Conservation (phyloP, 2,329 filamentous ascomycete species). For the Tolypocladium ophioglossoides region DNA sequence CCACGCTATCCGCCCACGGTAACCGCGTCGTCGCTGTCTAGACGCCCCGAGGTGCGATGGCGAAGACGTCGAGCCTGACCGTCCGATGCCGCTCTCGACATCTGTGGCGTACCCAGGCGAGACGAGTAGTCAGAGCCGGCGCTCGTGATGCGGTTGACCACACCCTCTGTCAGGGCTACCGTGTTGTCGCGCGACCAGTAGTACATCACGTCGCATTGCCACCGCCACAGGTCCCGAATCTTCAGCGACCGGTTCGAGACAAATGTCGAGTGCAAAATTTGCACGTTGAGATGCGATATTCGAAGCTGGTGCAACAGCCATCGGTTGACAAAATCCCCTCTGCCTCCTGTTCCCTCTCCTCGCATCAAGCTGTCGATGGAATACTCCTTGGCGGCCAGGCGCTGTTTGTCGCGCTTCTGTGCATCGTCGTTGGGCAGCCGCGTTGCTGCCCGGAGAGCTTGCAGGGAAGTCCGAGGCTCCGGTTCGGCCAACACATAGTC, state of each 20-base stretch:
- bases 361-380: conserved; percentile 32
- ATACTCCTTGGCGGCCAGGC: conserved; percentile 35
- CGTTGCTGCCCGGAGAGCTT: conserved; percentile 28
- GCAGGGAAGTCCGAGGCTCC: conserved; percentile 28
- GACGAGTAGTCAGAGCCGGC: conserved; percentile 14
- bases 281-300: conserved; percentile 32
- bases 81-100: conserved; percentile 18
- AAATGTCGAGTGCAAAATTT: conserved; percentile 28
- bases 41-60: neutral
- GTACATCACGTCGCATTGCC: conserved; percentile 26
- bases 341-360: conserved; percentile 24
- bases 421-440: conserved; percentile 25
- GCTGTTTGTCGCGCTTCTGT: conserved; percentile 21
- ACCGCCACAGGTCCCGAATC: conserved; percentile 22
- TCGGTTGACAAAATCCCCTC: conserved; percentile 34
- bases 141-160: conserved; percentile 9
- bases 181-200: conserved; percentile 25
- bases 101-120: conserved; percentile 13
- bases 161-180: conserved; percentile 6
- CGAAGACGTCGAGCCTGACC: conserved; percentile 1
- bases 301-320: conserved; percentile 44
- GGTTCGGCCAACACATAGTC: conserved; percentile 28
- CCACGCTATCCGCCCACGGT: conserved; percentile 3
- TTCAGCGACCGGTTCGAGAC: conserved; percentile 14
- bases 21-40: conserved; percentile 7